A percentile compares a stretch with the other conserved stretches of the same genome.
These are phyloP conservation scores for Paxillus involutus DNA, from an alignment of 768 basidiomycete genomes.

Conservation along the genomic window DNA sequence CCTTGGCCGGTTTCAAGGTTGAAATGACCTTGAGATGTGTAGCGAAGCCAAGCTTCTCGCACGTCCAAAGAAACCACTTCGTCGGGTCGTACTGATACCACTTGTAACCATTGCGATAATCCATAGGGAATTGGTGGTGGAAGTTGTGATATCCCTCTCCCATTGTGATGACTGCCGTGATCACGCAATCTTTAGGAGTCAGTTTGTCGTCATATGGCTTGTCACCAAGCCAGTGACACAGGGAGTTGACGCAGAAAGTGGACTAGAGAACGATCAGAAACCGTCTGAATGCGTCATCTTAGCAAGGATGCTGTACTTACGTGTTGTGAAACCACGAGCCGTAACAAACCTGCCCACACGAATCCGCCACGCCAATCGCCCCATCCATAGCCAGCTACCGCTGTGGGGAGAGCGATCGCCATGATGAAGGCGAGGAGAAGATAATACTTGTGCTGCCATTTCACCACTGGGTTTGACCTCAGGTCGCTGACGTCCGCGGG, in stretches of 20 bases:
- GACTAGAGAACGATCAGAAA: constrained; percentile 45
- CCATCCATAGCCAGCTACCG: constrained; percentile 16
- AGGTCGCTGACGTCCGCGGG: constrained; percentile 85
- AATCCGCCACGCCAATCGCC: constrained; percentile 26
- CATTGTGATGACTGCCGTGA: too few species aligned
- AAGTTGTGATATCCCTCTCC: too few species aligned
- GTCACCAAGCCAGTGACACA: constrained; percentile 92
- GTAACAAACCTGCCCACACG: constrained; percentile 40
- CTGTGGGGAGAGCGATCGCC: constrained; percentile 68
- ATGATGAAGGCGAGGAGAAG: constrained; percentile 60
- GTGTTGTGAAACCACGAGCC: constrained; percentile 80
- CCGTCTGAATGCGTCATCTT: background rate
- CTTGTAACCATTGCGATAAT: constrained; percentile 90
- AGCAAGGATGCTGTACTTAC: constrained; percentile 45
- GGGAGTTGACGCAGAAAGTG: constrained; percentile 92
- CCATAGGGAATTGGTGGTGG: constrained; percentile 94
- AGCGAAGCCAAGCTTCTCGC: constrained; percentile 44
- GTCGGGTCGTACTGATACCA: constrained; percentile 87
- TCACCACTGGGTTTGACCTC: constrained; percentile 69
- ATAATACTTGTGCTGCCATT: constrained; percentile 85
- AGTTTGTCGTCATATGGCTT: constrained; percentile 90
- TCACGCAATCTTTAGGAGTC: too few species aligned
- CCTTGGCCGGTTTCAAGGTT: background rate
- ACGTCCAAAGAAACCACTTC: constrained; percentile 74
- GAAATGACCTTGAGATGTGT: constrained; percentile 48